Percentiles rank a stretch among this genome's conserved stretches.
Evolutionary conservation across 768 basidiomycete species (phyloP).

Genomic region (Kockovaella imperatae): DNA sequence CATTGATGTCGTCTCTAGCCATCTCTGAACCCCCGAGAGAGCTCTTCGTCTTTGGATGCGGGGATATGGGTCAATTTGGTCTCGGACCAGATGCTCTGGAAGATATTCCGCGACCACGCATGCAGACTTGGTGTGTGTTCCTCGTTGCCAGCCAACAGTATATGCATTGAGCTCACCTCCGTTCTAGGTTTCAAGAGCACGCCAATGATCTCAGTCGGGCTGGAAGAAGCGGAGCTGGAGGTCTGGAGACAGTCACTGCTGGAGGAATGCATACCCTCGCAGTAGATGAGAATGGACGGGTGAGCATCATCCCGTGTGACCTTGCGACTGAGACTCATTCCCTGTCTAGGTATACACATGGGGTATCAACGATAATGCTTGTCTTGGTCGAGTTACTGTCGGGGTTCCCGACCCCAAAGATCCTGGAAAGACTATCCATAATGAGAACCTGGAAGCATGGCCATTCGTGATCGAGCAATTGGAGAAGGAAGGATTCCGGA

Average conservation of each 20-base stretch:
- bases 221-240: slow-evolving; percentile 44
- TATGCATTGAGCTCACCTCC: neutral
- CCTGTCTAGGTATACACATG: slow-evolving; percentile 39
- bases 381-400: slow-evolving; percentile 69
- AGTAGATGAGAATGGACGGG: slow-evolving; percentile 80
- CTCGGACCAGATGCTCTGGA: slow-evolving; percentile 61
- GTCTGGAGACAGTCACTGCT: slow-evolving; percentile 70
- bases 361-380: slow-evolving; percentile 71
- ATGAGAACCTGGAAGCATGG: slow-evolving; percentile 47
- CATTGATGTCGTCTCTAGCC: slow-evolving; percentile 7
- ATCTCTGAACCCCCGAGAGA: slow-evolving; percentile 55
- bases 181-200: slow-evolving; percentile 54
- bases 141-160: neutral
- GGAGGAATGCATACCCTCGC: slow-evolving; percentile 87
- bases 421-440: slow-evolving; percentile 41
- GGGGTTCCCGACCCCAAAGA: slow-evolving; percentile 47
- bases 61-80: slow-evolving; percentile 93
- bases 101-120: slow-evolving; percentile 66
- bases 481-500: slow-evolving; percentile 70
- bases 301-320: slow-evolving; percentile 51
- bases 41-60: slow-evolving; percentile 79
- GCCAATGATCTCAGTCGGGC: slow-evolving; percentile 62
- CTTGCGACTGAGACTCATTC: neutral
- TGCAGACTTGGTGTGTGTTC: slow-evolving; percentile 56
- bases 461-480: slow-evolving; percentile 50